Evolutionary conservation across 2,329 filamentous ascomycete species (phyloP), one percentile per base, ranked within the genome.

Genomic region (Torrubiella hemipterigena): DNA sequence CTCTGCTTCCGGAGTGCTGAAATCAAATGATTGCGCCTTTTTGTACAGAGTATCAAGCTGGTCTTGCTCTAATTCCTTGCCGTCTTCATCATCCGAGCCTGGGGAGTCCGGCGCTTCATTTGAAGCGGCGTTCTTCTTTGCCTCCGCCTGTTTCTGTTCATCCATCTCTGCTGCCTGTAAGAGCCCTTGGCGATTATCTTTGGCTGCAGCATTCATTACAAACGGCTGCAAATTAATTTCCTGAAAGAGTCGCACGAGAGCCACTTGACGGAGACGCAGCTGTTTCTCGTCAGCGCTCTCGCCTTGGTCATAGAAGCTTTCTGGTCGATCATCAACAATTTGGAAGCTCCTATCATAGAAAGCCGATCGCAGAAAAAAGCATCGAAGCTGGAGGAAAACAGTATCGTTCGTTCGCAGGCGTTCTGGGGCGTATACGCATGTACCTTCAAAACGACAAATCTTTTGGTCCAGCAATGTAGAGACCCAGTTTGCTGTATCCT

Each of bases 11-110:
- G 87, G 87, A 1, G 87, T 95, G 49, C 76, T 74, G 48, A 98
- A 96, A 52, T 98, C 91, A 46, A 96, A 96, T 0, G 85, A 87
- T 49, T 98, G 91, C 0, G 91, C 91, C 50, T 98, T 98, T 48
- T 81, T 84, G 56, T 98, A 98, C 2, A 98, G 59, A 0, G 82
- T 76, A 51, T 98, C 91, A 4, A 98, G 77, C 50, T 98, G 91
- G 45, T 93, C 87, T 52, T 96, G 85, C 49, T 96, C 86, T 0
- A 98, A 68, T 55, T 96, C 87, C 44, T 87, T 72, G 3, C 86
- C 86, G 21, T 95, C 87, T 43, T 95, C 87, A 28, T 81, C 82
- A 8, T 80, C 82, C 5, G 65, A 61, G 2, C 58, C 55, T 0
- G 77, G 60, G 1, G 77, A 76, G 0, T 42, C 50, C 0, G 54